Evolutionary conservation across 495 filamentous ascomycete genomes (phyloP).

Genomic region (Penicillium paradoxum): DNA sequence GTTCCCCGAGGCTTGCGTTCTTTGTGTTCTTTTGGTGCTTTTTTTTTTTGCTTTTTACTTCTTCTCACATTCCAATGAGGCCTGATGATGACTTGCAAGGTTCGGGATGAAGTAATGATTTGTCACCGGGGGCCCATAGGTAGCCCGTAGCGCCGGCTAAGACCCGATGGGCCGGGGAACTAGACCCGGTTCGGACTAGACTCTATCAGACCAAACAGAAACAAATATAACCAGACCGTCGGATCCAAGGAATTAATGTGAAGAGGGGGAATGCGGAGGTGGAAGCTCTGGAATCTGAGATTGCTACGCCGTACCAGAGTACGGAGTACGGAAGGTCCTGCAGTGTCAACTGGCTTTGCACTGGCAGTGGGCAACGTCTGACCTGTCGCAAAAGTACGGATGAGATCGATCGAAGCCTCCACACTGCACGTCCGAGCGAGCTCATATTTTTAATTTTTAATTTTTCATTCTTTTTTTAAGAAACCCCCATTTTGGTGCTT

Average conservation of each 20-base stretch:
- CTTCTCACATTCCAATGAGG: conserved; percentile 3
- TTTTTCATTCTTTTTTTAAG: not conserved
- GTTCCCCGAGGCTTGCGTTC: not conserved
- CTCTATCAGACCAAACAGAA: not conserved
- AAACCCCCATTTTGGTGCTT: no score
- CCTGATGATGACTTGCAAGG: no score
- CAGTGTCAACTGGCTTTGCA: conserved; percentile 5
- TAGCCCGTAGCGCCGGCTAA: not conserved
- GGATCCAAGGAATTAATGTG: conserved; percentile 1
- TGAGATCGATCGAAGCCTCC: conserved; percentile 11
- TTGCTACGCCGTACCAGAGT: not conserved
- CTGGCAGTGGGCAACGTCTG: conserved; percentile 6
- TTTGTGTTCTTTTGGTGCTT: not conserved
- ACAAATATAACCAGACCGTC: not conserved
- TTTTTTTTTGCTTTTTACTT: not conserved
- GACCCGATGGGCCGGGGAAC: not conserved
- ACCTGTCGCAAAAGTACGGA: conserved; percentile 12
- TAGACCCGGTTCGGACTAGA: not conserved
- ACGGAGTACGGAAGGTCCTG: not conserved
- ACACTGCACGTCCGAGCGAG: conserved; percentile 10
- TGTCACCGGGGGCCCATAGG: not conserved
- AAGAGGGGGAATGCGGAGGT: not conserved
- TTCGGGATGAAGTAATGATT: not conserved
- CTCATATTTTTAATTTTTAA: conserved; percentile 4
- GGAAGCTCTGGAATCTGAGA: conserved; percentile 3